Evolutionary conservation across 2,329 filamentous ascomycete genomes (phyloP).

Genomic region (Colletotrichum limetticola): DNA sequence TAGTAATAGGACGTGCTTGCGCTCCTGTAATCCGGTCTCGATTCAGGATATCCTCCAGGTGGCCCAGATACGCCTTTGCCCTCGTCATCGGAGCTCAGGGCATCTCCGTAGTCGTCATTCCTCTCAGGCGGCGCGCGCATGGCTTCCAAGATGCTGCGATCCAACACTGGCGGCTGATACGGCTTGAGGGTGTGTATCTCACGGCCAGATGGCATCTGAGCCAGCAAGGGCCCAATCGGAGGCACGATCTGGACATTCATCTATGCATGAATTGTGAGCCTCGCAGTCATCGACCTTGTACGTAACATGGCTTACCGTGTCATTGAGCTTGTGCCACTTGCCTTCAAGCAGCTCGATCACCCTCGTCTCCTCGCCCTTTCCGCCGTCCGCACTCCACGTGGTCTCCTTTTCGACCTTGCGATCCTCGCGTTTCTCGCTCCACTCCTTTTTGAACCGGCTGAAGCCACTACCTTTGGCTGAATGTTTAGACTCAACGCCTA

Average conservation of each 20-base stretch:
- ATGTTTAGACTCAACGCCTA: slow-evolving; percentile 70
- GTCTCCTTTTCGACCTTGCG: slow-evolving; percentile 78
- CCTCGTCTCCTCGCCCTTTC: slow-evolving; percentile 83
- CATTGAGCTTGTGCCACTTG: slow-evolving; percentile 94
- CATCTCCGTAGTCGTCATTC: slow-evolving; percentile 46
- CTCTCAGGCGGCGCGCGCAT: slow-evolving; percentile 66
- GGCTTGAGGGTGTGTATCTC: slow-evolving; percentile 82
- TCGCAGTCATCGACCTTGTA: not conserved
- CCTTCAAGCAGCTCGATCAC: slow-evolving; percentile 87
- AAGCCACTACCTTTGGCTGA: slow-evolving; percentile 67
- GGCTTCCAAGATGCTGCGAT: slow-evolving; percentile 70
- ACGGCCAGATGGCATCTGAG: slow-evolving; percentile 86
- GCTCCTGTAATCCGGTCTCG: slow-evolving; percentile 51
- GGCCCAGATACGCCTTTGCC: slow-evolving; percentile 44
- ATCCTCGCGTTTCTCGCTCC: slow-evolving; percentile 83
- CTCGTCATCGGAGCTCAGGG: slow-evolving; percentile 53
- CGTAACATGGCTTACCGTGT: slow-evolving; percentile 72
- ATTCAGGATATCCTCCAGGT: slow-evolving; percentile 63
- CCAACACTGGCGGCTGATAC: slow-evolving; percentile 74
- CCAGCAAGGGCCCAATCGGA: slow-evolving; percentile 74
- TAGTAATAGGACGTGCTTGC: slow-evolving; percentile 52
- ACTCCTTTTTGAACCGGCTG: slow-evolving; percentile 76
- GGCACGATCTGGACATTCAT: slow-evolving; percentile 85
- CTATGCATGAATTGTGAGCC: slow-evolving; percentile 50
- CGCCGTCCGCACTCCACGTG: slow-evolving; percentile 85